Evolutionary conservation across 345 rosid genomes (phyloP).

Genomic region (Salix koriyanagi): DNA sequence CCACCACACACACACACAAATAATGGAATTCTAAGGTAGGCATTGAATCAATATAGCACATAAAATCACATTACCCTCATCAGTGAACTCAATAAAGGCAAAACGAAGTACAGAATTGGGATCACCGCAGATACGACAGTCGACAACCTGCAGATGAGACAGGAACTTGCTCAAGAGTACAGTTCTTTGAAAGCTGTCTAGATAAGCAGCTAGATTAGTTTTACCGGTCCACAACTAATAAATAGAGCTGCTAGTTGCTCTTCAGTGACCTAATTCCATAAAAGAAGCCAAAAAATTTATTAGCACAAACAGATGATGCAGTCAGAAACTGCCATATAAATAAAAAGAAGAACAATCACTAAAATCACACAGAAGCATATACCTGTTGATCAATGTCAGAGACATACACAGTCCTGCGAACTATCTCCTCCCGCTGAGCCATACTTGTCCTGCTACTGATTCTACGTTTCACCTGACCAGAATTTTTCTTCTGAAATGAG

Average conservation of each 20-base stretch:
- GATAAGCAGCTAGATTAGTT: not conserved
- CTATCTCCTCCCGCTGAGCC: conserved; percentile 87
- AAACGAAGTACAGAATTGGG: conserved; percentile 91
- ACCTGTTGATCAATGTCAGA: conserved; percentile 83
- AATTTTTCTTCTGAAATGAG: conserved; percentile 64
- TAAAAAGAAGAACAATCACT: not conserved
- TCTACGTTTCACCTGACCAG: conserved; percentile 67
- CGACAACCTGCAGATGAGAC: conserved; percentile 19
- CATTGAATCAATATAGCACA: conserved; percentile 9
- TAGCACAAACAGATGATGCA: conserved; percentile 1
- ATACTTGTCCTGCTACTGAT: conserved; percentile 68
- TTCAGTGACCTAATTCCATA: conserved; percentile 65
- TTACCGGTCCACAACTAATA: conserved; percentile 70
- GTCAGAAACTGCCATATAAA: not conserved
- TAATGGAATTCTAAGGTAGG: conserved; percentile 5
- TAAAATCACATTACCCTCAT: conserved; percentile 57
- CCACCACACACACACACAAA: conserved; percentile 12
- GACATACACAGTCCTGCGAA: conserved; percentile 78
- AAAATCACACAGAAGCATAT: not conserved
- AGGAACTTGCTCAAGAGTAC: conserved; percentile 1
- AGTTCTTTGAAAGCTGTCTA: not conserved
- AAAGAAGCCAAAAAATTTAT: not conserved
- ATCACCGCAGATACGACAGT: conserved; percentile 93
- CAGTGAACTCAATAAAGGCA: conserved; percentile 90
- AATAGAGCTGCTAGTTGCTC: conserved; percentile 91